Conservation (phyloP, 768 basidiomycete species). For the Pleurotus salmoneostramineus region DNA sequence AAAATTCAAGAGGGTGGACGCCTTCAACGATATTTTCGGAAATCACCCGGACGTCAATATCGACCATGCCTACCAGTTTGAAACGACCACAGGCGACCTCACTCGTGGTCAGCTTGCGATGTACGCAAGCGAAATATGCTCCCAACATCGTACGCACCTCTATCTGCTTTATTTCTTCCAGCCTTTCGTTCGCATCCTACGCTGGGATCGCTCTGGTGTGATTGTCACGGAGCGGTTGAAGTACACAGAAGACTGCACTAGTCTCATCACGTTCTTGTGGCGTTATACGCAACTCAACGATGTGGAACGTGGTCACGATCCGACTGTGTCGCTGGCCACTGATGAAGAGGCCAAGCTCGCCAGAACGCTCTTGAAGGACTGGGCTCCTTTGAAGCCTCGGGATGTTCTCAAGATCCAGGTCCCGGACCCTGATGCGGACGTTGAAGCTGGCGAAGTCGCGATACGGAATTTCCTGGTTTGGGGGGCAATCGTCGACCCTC, state of each 20-base stretch:
- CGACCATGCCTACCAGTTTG: too few relatives aligned
- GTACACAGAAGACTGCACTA: constrained; percentile 12
- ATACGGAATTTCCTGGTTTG: background rate
- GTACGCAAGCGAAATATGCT: constrained; percentile 17
- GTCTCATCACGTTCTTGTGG: constrained; percentile 20
- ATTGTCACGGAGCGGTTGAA: constrained; percentile 20
- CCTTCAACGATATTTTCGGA: too few relatives aligned
- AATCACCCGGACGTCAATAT: too few relatives aligned
- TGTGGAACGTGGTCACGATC: background rate
- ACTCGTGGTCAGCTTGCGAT: constrained; percentile 17
- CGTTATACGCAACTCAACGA: constrained; percentile 9
- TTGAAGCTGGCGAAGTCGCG: too few relatives aligned
- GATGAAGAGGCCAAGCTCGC: background rate
- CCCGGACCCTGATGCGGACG: background rate
- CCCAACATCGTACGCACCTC: constrained; percentile 24
- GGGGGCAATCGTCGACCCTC: background rate
- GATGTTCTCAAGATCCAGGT: constrained; percentile 1
- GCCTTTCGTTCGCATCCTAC: constrained; percentile 21
- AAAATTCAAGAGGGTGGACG: too few relatives aligned
- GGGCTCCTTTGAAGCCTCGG: background rate
- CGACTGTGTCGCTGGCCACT: background rate
- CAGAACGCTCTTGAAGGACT: background rate
- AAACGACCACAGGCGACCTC: too few relatives aligned
- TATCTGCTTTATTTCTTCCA: constrained; percentile 25
- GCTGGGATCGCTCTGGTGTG: constrained; percentile 28